Conservation (phyloP, 352 stramenopile species). For the Blastocystis sp. region DNA sequence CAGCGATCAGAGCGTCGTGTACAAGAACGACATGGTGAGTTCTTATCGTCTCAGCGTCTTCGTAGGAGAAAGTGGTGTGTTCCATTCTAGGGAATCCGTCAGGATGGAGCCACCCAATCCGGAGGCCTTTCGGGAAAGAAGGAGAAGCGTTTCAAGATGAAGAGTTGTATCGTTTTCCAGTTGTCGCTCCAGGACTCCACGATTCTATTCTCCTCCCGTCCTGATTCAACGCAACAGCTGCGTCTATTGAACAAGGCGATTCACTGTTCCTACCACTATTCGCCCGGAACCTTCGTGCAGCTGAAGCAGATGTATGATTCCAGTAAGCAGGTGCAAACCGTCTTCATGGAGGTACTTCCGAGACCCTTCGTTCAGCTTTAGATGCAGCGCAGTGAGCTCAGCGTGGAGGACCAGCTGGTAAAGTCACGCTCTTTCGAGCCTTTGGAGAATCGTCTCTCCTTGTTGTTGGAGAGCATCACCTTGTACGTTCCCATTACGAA, state of each 20-base stretch:
- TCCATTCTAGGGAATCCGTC: constrained; percentile 5
- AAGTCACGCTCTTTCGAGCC: not conserved
- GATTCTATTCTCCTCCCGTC: not conserved
- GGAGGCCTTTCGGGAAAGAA: not conserved
- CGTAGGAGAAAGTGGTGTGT: not conserved
- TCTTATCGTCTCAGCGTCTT: not conserved
- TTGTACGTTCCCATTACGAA: constrained; percentile 6
- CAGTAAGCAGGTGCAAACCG: not conserved
- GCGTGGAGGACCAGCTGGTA: not conserved
- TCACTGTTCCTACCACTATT: not conserved
- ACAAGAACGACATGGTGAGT: not conserved
- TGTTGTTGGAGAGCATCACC: not conserved
- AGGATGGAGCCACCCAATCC: not conserved
- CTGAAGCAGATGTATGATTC: not conserved
- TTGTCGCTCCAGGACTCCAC: constrained; percentile 2
- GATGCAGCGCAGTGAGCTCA: not conserved
- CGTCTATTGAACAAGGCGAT: not conserved
- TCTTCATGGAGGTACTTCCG: not conserved
- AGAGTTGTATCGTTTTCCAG: not conserved
- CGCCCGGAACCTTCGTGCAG: not conserved
- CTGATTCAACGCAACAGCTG: not conserved
- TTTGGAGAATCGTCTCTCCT: not conserved
- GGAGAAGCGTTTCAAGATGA: constrained; percentile 14
- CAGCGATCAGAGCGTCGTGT: constrained; percentile 42
- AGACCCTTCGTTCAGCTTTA: not conserved